Evolutionary conservation across 768 basidiomycete genomes (phyloP), one percentile per base, ranked within the genome.

Genomic region (Coprinopsis sp.): DNA sequence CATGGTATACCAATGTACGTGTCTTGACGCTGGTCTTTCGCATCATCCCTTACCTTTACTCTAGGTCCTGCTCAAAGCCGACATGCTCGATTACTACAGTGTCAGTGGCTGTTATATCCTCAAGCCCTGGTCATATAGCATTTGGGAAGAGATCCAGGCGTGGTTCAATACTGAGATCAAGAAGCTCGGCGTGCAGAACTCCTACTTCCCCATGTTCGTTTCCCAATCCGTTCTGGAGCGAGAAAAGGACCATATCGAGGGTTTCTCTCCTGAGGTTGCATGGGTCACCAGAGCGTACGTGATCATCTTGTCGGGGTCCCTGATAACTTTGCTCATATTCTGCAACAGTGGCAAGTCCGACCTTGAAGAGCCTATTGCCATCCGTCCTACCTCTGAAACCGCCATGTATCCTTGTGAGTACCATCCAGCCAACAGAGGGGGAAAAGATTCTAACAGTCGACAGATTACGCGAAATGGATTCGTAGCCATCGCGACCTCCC

Each of bases 121-220:
- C 49, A 92, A 90, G 62, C 96, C 96, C 1, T 94, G 92, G 91
- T 94, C 92, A 1, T 98, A 89, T 67, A 84, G 84, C 54, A 92
- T 99, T 59, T 98, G 96, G 96, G 92, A 98, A 63, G 77, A 78
- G 49, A 97, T 99, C 50, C 93, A 96, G 70, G 76, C 77, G 46
- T 99, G 93, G 92, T 98, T 98, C 73, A 88, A 99, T 65, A 67
- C 68, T 30, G 73, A 84, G 58, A 99, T 98, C 74, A 93, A 90
- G 68, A 87, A 87, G 54, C 78, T 97, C 61, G 96, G 86, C 37
- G 95, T 98, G 14, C 90, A 96, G 64, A 97, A 98, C 63, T 84
- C 91, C 3, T 99, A 97, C 62, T 99, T 99, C 78, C 96, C 96
- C 3, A 97, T 99, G 91, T 98, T 98, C 58, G 88, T 99, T 27